Conservation (phyloP, 148 eudicot species). For the Camellia granthamiana region DNA sequence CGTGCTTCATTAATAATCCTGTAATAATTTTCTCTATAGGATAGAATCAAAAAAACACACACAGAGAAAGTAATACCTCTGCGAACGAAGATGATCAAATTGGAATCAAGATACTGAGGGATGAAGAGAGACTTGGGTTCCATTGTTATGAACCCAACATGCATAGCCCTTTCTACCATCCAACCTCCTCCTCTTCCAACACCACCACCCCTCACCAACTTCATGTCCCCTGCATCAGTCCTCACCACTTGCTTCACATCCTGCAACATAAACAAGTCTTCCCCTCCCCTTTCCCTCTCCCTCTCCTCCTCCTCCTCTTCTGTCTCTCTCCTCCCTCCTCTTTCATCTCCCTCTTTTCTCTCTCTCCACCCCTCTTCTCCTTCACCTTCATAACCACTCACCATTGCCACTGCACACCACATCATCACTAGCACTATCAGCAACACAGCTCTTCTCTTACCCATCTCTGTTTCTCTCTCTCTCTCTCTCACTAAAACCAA, state of each 20-base stretch:
- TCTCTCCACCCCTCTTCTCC: conserved; percentile 14
- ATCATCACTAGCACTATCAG: conserved; percentile 24
- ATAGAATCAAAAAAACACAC: background rate
- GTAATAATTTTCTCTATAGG: too few relatives aligned
- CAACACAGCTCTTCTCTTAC: conserved; percentile 23
- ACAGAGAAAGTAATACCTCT: conserved; percentile 35
- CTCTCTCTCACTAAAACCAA: background rate
- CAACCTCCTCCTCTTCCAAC: conserved; percentile 14
- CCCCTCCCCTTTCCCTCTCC: conserved; percentile 25
- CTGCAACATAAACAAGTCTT: conserved; percentile 43
- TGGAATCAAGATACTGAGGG: conserved; percentile 25
- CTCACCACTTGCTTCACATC: conserved; percentile 49
- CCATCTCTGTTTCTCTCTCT: conserved; percentile 17
- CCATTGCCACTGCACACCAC: conserved; percentile 26
- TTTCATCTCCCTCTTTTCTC: conserved; percentile 12
- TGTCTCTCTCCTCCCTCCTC: conserved; percentile 8
- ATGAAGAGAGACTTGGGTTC: conserved; percentile 54
- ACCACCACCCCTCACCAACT: conserved; percentile 44
- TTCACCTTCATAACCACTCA: conserved; percentile 15
- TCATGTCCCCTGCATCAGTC: conserved; percentile 77
- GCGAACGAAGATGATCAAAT: conserved; percentile 28
- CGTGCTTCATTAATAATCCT: too few relatives aligned
- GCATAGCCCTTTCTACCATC: conserved; percentile 37
- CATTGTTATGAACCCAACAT: conserved; percentile 80
- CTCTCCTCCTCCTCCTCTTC: conserved; percentile 17